These are phyloP conservation scores for Lanmaoa rubissima DNA, from an alignment of 768 basidiomycete species.

Conservation along the genomic window DNA sequence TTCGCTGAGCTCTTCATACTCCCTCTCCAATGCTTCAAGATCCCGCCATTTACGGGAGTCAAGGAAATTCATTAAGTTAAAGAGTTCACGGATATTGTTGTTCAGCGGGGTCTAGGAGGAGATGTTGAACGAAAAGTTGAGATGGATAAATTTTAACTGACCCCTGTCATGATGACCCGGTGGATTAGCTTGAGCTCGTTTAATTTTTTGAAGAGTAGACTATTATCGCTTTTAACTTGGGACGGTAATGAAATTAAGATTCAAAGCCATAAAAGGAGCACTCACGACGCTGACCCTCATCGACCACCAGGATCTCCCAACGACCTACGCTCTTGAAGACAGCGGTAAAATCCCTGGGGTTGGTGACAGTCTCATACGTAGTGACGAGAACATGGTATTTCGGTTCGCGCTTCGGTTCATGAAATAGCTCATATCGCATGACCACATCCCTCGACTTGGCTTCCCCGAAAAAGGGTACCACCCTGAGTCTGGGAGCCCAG, in stretches of 20 bases:
- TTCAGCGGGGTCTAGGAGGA: conserved; percentile 79
- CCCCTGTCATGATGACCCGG: conserved; percentile 87
- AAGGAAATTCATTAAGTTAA: conserved; percentile 96
- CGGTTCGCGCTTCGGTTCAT: conserved; percentile 49
- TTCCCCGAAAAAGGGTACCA: conserved; percentile 86
- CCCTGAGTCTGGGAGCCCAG: conserved; percentile 62
- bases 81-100: conserved; percentile 94
- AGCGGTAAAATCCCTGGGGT: conserved; percentile 60
- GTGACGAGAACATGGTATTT: conserved; percentile 91
- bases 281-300: conserved; percentile 90
- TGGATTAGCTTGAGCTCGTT: conserved; percentile 77
- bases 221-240: conserved; percentile 80
- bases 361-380: conserved; percentile 85
- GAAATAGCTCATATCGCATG: conserved; percentile 77
- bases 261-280: conserved; percentile 14
- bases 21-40: conserved; percentile 66
- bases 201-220: conserved; percentile 76
- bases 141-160: conserved; percentile 32
- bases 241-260: conserved; percentile 7
- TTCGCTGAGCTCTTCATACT: conserved; percentile 76
- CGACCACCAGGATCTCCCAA: conserved; percentile 93
- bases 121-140: neutral
- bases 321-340: conserved; percentile 82
- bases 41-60: conserved; percentile 76
- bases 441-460: conserved; percentile 77